Evolutionary conservation across 495 filamentous ascomycete genomes (phyloP), one percentile per base, ranked within the genome.

Genomic region (Penicillium parvum): DNA sequence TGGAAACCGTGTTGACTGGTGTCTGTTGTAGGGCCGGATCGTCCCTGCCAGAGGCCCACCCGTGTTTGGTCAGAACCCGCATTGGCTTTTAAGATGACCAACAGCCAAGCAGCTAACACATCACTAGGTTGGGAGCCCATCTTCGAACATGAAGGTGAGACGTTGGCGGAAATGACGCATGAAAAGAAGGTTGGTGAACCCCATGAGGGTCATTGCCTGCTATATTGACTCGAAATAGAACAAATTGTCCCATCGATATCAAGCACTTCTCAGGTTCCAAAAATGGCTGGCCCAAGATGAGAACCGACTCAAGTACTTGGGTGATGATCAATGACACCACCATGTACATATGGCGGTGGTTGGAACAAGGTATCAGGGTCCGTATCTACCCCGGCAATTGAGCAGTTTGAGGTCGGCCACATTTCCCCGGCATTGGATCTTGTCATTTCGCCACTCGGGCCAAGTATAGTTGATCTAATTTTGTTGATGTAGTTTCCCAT

Each of bases 91-190:
- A n/a, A n/a, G n/a, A n/a, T n/a, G n/a, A n/a, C n/a, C n/a, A n/a
- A n/a, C n/a, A n/a, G n/a, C n/a, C n/a, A n/a, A 38, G 4, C 22
- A 29, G 18, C 40, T 69, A 47, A 75, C 61, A 26, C 32, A 9
- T 40, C 30, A 28, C 15, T 28, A 86, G 87, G 87, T 12, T 94
- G 90, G 89, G 89, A 96, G 56, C 78, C 89, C 0, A 83, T 90
- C 33, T 96, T 96, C 53, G 90, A 96, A 65, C 86, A 88, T 50
- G 76, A 87, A 47, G 88, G 89, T 20, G 66, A 89, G 66, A 96
- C 89, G 66, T 88, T 91, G 49, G 90, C 90, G 18, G 90, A 96
- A 68, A 95, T 96, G 90, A 81, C 84, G 37, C 83, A 85, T 65
- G 71, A 59, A 14, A 79, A 82, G 61, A 96, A 95, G 53, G 61